These are phyloP conservation scores for Trichothecium sympodiale DNA, from an alignment of 2,329 filamentous ascomycete species.

Conservation along the genomic window DNA sequence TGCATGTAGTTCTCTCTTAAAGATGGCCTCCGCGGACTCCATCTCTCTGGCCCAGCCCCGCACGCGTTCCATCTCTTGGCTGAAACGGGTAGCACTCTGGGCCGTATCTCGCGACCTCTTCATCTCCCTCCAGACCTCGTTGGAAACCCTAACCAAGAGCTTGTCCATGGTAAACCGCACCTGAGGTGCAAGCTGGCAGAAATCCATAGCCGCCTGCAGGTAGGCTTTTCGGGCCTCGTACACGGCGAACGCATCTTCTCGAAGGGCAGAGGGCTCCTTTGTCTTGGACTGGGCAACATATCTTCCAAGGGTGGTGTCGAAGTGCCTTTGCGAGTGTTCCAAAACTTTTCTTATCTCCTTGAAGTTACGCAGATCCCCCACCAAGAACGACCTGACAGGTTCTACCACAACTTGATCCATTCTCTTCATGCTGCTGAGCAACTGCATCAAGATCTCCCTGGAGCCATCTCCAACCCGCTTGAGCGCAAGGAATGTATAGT, in stretches of 20 bases:
- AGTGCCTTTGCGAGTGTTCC: conserved; percentile 72
- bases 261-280: conserved; percentile 81
- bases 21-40: conserved; percentile 76
- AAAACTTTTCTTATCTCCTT: conserved; percentile 71
- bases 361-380: conserved; percentile 70
- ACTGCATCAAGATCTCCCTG: conserved; percentile 75
- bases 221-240: conserved; percentile 89
- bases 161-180: conserved; percentile 76
- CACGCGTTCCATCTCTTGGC: conserved; percentile 78
- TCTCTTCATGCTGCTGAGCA: conserved; percentile 63
- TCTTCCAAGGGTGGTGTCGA: conserved; percentile 69
- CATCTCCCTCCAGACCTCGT: conserved; percentile 83
- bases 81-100: conserved; percentile 54
- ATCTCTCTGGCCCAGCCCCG: conserved; percentile 90
- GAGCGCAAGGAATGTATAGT: conserved; percentile 84
- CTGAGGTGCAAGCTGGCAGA: conserved; percentile 78
- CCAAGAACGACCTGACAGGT: conserved; percentile 68
- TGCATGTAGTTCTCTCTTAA: conserved; percentile 68
- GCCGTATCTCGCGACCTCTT: conserved; percentile 57
- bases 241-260: conserved; percentile 91
- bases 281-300: conserved; percentile 82
- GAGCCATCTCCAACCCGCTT: conserved; percentile 77
- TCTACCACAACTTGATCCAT: conserved; percentile 70
- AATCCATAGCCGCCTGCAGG: conserved; percentile 86
- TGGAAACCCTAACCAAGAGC: conserved; percentile 72